Percentiles rank a stretch among this genome's conserved stretches.
These are phyloP conservation scores for Triticum monococcum DNA, from an alignment of 176 grass and related monocot genomes.

Conservation along the genomic window DNA sequence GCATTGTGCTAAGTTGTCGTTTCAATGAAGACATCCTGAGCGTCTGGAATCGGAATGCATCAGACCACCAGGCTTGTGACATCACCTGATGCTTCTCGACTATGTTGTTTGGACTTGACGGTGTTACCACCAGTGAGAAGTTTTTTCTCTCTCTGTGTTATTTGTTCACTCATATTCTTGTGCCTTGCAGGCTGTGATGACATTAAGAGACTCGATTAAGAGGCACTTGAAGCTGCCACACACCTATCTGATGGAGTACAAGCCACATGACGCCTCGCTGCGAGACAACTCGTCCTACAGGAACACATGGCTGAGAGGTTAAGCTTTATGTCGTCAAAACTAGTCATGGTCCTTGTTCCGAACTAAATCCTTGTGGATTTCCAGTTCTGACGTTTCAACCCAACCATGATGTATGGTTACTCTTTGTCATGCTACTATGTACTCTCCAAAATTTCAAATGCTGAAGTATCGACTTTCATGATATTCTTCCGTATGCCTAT, in stretches of 20 bases:
- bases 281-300: conserved; percentile 95
- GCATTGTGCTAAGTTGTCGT: conserved; percentile 84
- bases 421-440: conserved; percentile 22
- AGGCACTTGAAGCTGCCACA: conserved; percentile 91
- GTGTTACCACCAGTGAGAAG: background rate
- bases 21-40: conserved; percentile 94
- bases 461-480: background rate
- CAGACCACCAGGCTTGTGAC: conserved; percentile 75
- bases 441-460: conserved; percentile 5
- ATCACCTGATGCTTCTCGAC: background rate
- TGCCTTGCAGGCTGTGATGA: conserved; percentile 71
- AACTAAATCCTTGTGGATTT: conserved; percentile 13
- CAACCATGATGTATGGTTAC: background rate
- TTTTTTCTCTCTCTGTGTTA: background rate
- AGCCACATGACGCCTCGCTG: conserved; percentile 81
- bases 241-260: conserved; percentile 98
- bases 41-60: conserved; percentile 95
- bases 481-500: background rate
- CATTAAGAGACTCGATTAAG: conserved; percentile 92
- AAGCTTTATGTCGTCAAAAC: background rate
- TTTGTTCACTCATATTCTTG: background rate
- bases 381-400: background rate
- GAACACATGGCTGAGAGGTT: conserved; percentile 96
- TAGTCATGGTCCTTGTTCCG: background rate
- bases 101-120: background rate